Evolutionary conservation across 176 grass and related monocot genomes (phyloP).

Genomic region (Rhipidocladum racemiflorum): DNA sequence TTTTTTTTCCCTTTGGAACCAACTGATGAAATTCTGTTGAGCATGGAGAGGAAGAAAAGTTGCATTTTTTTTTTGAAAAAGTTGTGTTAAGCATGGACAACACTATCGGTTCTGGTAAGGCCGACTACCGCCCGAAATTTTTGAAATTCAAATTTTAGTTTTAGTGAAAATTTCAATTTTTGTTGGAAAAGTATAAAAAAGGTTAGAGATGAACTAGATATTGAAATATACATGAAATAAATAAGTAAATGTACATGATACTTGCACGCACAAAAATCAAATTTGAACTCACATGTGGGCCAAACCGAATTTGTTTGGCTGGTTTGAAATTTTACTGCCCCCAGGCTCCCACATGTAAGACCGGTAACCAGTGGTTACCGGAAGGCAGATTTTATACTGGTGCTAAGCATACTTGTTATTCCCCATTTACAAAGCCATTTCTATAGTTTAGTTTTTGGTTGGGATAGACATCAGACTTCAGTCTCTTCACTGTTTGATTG

Average conservation of each 20-base stretch:
- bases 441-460: not conserved
- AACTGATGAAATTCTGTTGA: not conserved
- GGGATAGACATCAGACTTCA: not conserved
- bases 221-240: not conserved
- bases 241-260: too few species aligned
- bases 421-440: not conserved
- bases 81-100: not conserved
- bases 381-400: too few species aligned
- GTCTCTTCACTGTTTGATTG: not conserved
- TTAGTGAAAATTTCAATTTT: not conserved
- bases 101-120: not conserved
- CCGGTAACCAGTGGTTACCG: too few species aligned
- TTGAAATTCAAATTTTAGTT: not conserved
- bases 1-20: too few species aligned
- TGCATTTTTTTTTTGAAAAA: not conserved
- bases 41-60: not conserved
- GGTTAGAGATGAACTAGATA: not conserved
- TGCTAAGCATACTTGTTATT: not conserved
- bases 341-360: too few species aligned
- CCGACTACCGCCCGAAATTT: not conserved
- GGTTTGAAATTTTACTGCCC: too few species aligned
- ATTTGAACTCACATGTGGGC: too few species aligned
- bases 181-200: not conserved
- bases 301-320: too few species aligned
- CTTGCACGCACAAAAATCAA: too few species aligned